phyloP scores from a whole-genome alignment of 129 eudicot species.

The Lactuca sativa region DNA sequence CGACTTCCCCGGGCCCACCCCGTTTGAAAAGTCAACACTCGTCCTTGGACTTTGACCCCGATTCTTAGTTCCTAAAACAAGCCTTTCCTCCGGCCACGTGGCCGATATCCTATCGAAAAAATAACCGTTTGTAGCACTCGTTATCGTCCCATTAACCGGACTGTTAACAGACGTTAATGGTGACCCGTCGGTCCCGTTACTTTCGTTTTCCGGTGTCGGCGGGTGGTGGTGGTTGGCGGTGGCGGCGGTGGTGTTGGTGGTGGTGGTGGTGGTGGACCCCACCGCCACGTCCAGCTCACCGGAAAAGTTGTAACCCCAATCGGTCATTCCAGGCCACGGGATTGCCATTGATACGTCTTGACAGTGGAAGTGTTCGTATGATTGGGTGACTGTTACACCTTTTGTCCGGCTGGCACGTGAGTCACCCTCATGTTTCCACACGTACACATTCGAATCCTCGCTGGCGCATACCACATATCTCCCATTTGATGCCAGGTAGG shows the following conservation, averaged over 20 bases:
- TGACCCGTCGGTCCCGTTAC: conserved; percentile 46
- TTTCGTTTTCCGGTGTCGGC: conserved; percentile 62
- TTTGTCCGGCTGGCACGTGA: conserved; percentile 74
- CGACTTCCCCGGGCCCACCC: conserved; percentile 50
- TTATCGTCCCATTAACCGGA: conserved; percentile 67
- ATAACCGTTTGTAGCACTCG: conserved; percentile 67
- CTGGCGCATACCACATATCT: conserved; percentile 85
- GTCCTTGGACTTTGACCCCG: conserved; percentile 51
- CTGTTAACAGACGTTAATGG: conserved; percentile 53
- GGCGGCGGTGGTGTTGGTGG: neutral
- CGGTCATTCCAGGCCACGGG: conserved; percentile 89
- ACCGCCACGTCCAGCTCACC: conserved; percentile 32
- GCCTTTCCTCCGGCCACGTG: conserved; percentile 97
- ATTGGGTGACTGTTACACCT: conserved; percentile 68
- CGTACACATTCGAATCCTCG: conserved; percentile 86
- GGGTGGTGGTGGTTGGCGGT: conserved; percentile 42
- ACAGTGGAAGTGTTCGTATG: conserved; percentile 89
- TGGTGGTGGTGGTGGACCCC: conserved; percentile 30
- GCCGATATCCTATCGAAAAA: conserved; percentile 82
- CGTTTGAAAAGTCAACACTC: conserved; percentile 72
- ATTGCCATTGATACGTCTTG: conserved; percentile 90
- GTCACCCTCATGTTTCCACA: conserved; percentile 93
- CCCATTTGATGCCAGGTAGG: conserved; percentile 72
- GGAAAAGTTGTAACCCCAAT: conserved; percentile 44
- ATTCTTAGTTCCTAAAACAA: conserved; percentile 51